Percentiles rank a stretch among this genome's conserved stretches.
Evolutionary conservation across 1,284 basidiomycete genomes (phyloP).

Genomic region (Sporisorium reilianum): DNA sequence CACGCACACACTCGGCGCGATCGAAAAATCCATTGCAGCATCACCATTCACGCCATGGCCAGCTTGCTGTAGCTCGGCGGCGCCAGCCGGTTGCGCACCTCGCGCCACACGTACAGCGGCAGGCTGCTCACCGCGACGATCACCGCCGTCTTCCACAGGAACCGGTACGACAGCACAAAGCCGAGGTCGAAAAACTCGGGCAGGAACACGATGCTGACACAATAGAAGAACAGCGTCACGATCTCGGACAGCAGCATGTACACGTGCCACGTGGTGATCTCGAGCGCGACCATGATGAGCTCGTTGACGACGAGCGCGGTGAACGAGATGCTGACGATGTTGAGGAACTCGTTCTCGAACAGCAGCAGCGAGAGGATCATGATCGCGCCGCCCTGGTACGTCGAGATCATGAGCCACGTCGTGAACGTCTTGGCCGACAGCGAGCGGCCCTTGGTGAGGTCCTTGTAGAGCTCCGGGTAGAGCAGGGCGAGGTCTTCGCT

Average conservation of each 20-base stretch:
- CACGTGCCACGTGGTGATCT: conserved; percentile 97
- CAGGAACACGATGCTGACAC: conserved; percentile 89
- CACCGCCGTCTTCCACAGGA: conserved; percentile 88
- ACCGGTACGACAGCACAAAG: conserved; percentile 88
- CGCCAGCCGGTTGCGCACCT: conserved; percentile 84
- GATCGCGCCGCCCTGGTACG: conserved; percentile 98
- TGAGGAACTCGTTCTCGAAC: conserved; percentile 97
- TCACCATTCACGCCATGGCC: conserved; percentile 46
- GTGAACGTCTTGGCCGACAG: conserved; percentile 98
- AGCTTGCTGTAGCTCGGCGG: conserved; percentile 93
- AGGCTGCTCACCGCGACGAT: conserved; percentile 91
- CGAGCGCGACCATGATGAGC: conserved; percentile 97
- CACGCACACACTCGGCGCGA: not conserved
- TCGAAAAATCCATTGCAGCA: not conserved
- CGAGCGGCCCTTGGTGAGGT: conserved; percentile 77
- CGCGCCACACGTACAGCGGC: conserved; percentile 90
- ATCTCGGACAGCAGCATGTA: conserved; percentile 97
- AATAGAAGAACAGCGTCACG: conserved; percentile 87
- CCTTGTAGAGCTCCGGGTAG: conserved; percentile 98
- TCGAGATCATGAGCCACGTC: conserved; percentile 95
- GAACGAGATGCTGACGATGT: conserved; percentile 98
- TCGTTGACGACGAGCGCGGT: conserved; percentile 96
- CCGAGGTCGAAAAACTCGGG: conserved; percentile 97
- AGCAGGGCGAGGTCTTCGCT: conserved; percentile 93
- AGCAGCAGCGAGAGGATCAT: conserved; percentile 97